phyloP scores from a whole-genome alignment of 1,284 basidiomycete genomes.

The Austropuccinia psidii region DNA sequence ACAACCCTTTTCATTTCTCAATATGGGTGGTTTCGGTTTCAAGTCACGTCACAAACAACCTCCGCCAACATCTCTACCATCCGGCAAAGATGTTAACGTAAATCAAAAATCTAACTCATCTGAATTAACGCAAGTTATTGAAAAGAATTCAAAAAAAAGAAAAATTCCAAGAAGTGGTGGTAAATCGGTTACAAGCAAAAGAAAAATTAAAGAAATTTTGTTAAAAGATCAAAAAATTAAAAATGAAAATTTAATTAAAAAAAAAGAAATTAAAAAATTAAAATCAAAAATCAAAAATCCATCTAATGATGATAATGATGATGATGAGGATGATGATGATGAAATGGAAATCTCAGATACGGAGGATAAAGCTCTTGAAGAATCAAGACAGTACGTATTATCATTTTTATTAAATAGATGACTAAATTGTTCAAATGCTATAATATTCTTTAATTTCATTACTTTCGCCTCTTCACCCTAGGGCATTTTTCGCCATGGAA shows the following conservation, averaged over 20 bases:
- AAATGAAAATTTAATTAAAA: conserved; percentile 38
- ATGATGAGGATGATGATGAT: conserved; percentile 33
- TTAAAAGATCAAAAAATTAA: conserved; percentile 39
- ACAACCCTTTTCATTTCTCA: too few species aligned
- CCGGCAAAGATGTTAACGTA: not conserved
- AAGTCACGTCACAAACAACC: conserved; percentile 36
- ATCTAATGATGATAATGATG: conserved; percentile 4
- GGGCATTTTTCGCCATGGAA: conserved; percentile 39
- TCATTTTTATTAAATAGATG: not conserved
- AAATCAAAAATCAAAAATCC: conserved; percentile 31
- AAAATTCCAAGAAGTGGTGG: conserved; percentile 34
- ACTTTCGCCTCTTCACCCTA: not conserved
- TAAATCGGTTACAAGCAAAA: conserved; percentile 33
- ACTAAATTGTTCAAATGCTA: not conserved
- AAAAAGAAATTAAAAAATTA: conserved; percentile 20
- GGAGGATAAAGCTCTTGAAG: conserved; percentile 34
- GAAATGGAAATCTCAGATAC: conserved; percentile 38
- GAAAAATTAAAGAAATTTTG: conserved; percentile 12
- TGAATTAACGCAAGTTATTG: not conserved
- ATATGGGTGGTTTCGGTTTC: conserved; percentile 34
- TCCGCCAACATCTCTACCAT: conserved; percentile 7
- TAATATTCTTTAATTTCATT: not conserved
- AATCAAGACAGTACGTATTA: conserved; percentile 20
- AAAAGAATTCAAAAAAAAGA: not conserved
- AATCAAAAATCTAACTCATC: not conserved